Percentiles rank a stretch among this genome's conserved stretches.
These are phyloP conservation scores for Exobasidium rhododendri DNA, from an alignment of 1,284 basidiomycete genomes.

Conservation along the genomic window DNA sequence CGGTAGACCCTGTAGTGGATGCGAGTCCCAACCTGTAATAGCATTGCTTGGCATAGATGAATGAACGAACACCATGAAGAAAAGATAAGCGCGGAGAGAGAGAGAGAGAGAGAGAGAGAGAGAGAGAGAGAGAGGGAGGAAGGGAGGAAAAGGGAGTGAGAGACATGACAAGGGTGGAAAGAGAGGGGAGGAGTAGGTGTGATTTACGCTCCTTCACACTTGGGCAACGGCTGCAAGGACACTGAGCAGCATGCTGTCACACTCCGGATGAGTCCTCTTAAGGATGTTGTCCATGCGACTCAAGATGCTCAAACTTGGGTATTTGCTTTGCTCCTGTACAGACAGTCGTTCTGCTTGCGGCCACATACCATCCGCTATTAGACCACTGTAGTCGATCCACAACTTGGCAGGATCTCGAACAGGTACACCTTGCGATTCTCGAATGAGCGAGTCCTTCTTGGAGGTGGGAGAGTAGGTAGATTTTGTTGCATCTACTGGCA, in stretches of 20 bases:
- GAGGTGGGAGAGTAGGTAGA: neutral
- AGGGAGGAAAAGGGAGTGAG: too few relatives aligned
- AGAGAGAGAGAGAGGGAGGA: too few relatives aligned
- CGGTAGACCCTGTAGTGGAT: too few relatives aligned
- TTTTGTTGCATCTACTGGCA: slow-evolving; percentile 51
- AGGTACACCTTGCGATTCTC: slow-evolving; percentile 1
- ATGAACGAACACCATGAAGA: too few relatives aligned
- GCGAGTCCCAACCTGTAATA: too few relatives aligned
- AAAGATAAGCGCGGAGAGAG: too few relatives aligned
- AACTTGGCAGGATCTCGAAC: slow-evolving; percentile 16
- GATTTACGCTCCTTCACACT: slow-evolving; percentile 6
- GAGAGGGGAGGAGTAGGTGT: too few relatives aligned
- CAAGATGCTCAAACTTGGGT: slow-evolving; percentile 31
- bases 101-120: too few relatives aligned
- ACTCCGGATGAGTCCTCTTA: slow-evolving; percentile 38
- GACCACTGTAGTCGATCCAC: slow-evolving; percentile 26
- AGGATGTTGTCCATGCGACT: slow-evolving; percentile 39
- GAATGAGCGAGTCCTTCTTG: slow-evolving; percentile 10
- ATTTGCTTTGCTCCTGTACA: neutral
- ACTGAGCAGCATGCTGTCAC: slow-evolving; percentile 51
- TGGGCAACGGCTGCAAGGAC: slow-evolving; percentile 43
- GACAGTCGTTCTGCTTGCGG: slow-evolving; percentile 7
- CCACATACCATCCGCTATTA: slow-evolving; percentile 26
- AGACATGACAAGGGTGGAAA: too few relatives aligned
- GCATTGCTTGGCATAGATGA: too few relatives aligned